phyloP scores from a whole-genome alignment of 768 basidiomycete genomes.

The Mycena olivaceomarginata region DNA sequence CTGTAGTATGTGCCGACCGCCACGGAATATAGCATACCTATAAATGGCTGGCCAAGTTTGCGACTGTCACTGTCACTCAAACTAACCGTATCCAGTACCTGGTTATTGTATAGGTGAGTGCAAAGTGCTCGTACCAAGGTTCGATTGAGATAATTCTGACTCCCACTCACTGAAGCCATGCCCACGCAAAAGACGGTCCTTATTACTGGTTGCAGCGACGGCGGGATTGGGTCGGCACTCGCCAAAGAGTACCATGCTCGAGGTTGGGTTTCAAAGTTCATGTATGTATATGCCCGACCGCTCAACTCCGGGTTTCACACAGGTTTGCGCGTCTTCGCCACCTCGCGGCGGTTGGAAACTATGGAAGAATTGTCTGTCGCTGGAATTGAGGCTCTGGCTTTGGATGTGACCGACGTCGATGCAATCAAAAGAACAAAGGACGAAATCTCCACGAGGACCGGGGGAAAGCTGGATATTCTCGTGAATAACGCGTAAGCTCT shows the following conservation, averaged over 20 bases:
- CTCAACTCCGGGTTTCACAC: not conserved
- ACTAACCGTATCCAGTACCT: no score
- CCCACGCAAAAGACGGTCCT: not conserved
- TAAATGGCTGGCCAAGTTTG: no score
- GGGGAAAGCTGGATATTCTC: constrained; percentile 11
- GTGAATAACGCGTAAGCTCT: not conserved
- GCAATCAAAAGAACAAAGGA: constrained; percentile 9
- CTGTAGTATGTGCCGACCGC: no score
- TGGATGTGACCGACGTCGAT: constrained; percentile 48
- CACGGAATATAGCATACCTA: no score
- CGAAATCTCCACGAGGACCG: not conserved
- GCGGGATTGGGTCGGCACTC: not conserved
- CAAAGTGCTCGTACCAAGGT: no score
- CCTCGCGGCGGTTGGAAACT: constrained; percentile 42
- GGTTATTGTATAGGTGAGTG: no score
- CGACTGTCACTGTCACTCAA: no score
- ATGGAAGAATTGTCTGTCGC: constrained; percentile 40
- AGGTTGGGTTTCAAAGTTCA: not conserved
- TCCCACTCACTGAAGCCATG: not conserved
- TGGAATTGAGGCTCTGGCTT: constrained; percentile 44
- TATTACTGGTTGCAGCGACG: not conserved
- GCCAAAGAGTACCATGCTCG: not conserved
- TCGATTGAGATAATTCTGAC: no score
- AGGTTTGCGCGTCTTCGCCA: constrained; percentile 45
- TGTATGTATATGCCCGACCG: no score